Percentiles rank a stretch among this genome's conserved stretches.
Evolutionary conservation across 2,329 filamentous ascomycete genomes (phyloP).

Genomic region (Penicillium sp.): DNA sequence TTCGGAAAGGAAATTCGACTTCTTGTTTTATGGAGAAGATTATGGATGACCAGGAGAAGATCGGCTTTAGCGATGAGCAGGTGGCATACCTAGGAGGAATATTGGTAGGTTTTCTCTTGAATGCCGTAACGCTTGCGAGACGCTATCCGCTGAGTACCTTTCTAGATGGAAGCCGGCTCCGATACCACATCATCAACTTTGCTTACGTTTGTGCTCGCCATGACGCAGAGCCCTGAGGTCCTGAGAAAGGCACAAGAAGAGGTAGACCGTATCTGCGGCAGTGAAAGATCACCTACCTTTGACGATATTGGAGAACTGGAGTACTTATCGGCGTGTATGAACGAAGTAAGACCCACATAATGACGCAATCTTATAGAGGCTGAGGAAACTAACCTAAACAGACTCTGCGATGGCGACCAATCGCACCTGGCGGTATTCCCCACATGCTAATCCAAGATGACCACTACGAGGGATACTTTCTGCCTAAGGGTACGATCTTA

Average conservation of each 20-base stretch:
- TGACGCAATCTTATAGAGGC: rapidly evolving
- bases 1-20: neutral
- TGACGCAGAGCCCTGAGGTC: neutral
- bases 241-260: slow-evolving; percentile 7
- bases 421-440: slow-evolving; percentile 20
- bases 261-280: neutral
- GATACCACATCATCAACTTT: slow-evolving; percentile 24
- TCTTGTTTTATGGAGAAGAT: neutral
- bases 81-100: neutral
- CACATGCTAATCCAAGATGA: slow-evolving; percentile 23
- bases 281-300: neutral
- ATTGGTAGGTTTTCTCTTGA: neutral
- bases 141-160: neutral
- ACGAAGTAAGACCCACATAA: neutral
- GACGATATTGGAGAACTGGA: neutral
- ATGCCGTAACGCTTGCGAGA: neutral
- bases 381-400: neutral
- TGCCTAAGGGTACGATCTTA: slow-evolving; percentile 23
- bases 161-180: slow-evolving; percentile 22
- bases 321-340: neutral
- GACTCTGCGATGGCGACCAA: slow-evolving; percentile 17
- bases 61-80: neutral
- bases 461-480: slow-evolving; percentile 19
- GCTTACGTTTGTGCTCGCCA: slow-evolving; percentile 17
- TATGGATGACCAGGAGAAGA: neutral